Evolutionary conservation across 2,329 filamentous ascomycete genomes (phyloP).

Genomic region (Paecilomyces niveus): DNA sequence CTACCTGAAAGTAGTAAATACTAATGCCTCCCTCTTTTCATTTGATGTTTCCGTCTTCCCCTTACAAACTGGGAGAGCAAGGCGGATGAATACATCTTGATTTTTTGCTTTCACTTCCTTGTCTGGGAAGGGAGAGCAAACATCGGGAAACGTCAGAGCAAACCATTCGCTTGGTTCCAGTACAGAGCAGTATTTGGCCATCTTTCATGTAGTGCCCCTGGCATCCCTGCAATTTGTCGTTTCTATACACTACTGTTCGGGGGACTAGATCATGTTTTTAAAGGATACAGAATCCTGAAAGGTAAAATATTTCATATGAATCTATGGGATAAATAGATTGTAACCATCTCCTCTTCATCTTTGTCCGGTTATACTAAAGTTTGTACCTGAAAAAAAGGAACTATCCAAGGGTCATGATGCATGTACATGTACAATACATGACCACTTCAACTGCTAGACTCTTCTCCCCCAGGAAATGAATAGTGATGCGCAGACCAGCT

Average conservation of each 20-base stretch:
- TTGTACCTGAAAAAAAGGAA: neutral
- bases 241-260: neutral
- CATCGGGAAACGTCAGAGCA: too few species aligned
- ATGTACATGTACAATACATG: neutral
- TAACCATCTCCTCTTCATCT: neutral
- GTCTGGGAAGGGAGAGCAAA: too few species aligned
- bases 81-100: too few species aligned
- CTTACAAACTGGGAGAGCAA: too few species aligned
- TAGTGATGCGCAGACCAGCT: neutral
- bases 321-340: neutral
- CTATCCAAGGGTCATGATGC: neutral
- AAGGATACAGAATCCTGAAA: neutral
- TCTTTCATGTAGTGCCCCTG: too few species aligned
- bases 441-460: neutral
- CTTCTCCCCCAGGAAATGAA: neutral
- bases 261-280: neutral
- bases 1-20: too few species aligned
- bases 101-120: too few species aligned
- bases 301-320: neutral
- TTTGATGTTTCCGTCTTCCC: too few species aligned
- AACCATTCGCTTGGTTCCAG: too few species aligned
- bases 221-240: neutral
- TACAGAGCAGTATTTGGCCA: too few species aligned
- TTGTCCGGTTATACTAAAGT: neutral
- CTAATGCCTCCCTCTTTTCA: too few species aligned